A percentile compares a stretch with the other conserved stretches of the same genome.
These are phyloP conservation scores for Torrubiellomyces zombiae DNA, from an alignment of 2,329 filamentous ascomycete genomes.

Conservation along the genomic window DNA sequence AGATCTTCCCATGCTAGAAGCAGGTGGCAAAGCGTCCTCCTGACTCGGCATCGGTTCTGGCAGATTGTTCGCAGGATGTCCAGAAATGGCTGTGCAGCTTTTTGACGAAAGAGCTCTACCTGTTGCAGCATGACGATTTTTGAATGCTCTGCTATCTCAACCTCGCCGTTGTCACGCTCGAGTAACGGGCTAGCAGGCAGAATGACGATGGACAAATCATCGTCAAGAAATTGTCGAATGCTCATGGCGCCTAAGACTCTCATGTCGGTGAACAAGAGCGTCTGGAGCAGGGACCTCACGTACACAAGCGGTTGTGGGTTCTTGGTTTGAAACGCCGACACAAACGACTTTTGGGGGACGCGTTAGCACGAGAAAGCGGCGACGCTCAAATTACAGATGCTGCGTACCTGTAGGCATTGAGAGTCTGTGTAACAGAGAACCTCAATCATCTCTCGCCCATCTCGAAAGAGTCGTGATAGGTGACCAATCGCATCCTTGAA, in stretches of 20 bases:
- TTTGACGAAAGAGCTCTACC: conserved; percentile 53
- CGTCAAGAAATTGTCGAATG: conserved; percentile 59
- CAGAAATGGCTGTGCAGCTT: conserved; percentile 54
- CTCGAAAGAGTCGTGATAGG: conserved; percentile 52
- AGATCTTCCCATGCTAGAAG: conserved; percentile 71
- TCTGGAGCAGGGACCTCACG: conserved; percentile 63
- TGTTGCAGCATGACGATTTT: conserved; percentile 55
- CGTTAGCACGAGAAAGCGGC: conserved; percentile 2
- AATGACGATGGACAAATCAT: conserved; percentile 64
- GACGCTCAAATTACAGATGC: no score
- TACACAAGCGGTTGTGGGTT: conserved; percentile 74
- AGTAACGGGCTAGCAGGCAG: conserved; percentile 56
- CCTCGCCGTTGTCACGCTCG: conserved; percentile 56
- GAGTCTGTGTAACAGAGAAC: conserved; percentile 52
- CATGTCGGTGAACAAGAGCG: conserved; percentile 57
- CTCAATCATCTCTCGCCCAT: conserved; percentile 52
- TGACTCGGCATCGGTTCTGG: conserved; percentile 76
- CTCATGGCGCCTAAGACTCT: conserved; percentile 50
- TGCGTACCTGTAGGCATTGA: conserved; percentile 52
- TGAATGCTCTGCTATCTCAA: conserved; percentile 58
- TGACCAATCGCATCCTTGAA: conserved; percentile 56
- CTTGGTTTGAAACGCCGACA: conserved; percentile 58
- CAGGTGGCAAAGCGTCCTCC: conserved; percentile 76
- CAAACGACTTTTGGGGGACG: conserved; percentile 58
- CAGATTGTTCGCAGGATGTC: conserved; percentile 74